These are phyloP conservation scores for Metschnikowia orientalis DNA, from an alignment of 805 yeast genomes.

Conservation along the genomic window DNA sequence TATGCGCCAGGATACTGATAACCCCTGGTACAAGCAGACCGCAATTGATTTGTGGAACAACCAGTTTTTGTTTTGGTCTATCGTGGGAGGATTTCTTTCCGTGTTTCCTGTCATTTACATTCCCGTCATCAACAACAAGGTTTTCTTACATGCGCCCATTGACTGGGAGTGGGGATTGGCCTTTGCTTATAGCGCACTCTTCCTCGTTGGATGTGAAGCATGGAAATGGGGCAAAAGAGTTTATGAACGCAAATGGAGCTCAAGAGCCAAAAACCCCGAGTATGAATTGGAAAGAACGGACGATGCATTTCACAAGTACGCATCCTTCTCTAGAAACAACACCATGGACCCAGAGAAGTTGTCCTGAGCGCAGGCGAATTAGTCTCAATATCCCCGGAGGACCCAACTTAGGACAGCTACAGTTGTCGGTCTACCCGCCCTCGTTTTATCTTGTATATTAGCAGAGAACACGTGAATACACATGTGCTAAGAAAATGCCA, in stretches of 20 bases:
- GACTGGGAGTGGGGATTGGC: conserved; percentile 40
- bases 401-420: too few relatives aligned
- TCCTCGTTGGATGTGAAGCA: conserved; percentile 32
- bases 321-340: conserved; percentile 52
- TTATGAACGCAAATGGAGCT: conserved; percentile 22
- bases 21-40: conserved; percentile 36
- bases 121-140: conserved; percentile 38
- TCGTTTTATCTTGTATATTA: conserved; percentile 1
- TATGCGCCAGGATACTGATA: conserved; percentile 35
- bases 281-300: conserved; percentile 58
- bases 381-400: too few relatives aligned
- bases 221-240: conserved; percentile 40
- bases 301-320: conserved; percentile 60
- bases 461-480: too few relatives aligned
- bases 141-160: conserved; percentile 35
- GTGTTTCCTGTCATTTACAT: conserved; percentile 40
- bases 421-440: too few relatives aligned
- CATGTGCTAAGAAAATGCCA: too few relatives aligned
- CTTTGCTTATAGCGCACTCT: conserved; percentile 27
- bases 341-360: conserved; percentile 33
- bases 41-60: conserved; percentile 33
- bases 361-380: conserved; percentile 4
- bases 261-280: conserved; percentile 52
- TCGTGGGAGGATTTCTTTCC: conserved; percentile 31
- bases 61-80: conserved; percentile 36